A percentile compares a stretch with the other conserved stretches of the same genome.
These are phyloP conservation scores for Lactarius quietus DNA, from an alignment of 768 basidiomycete genomes.

Conservation along the genomic window DNA sequence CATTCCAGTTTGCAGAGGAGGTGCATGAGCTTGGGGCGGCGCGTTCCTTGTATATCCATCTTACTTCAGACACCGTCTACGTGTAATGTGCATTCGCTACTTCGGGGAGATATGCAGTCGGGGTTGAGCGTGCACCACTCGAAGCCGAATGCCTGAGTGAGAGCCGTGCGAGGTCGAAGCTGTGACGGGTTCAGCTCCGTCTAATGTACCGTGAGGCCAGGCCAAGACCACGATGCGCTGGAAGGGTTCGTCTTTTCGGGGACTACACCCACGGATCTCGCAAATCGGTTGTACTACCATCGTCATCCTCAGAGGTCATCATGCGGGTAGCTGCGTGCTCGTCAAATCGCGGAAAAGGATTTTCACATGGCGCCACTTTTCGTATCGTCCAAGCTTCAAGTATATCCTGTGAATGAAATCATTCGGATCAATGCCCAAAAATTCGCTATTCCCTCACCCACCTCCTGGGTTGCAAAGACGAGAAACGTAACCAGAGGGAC, in stretches of 20 bases:
- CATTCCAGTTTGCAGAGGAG: slow-evolving; percentile 51
- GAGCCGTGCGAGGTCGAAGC: background rate
- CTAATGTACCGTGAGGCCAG: background rate
- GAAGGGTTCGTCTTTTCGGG: background rate
- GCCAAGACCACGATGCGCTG: background rate
- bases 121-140: background rate
- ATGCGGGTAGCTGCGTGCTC: background rate
- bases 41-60: slow-evolving; percentile 18
- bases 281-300: background rate
- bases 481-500: slow-evolving; percentile 49
- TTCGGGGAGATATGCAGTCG: background rate
- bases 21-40: slow-evolving; percentile 47
- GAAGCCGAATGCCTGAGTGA: background rate
- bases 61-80: slow-evolving; percentile 13
- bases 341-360: background rate
- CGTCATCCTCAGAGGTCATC: background rate
- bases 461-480: slow-evolving; percentile 50
- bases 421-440: background rate
- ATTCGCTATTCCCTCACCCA: slow-evolving; percentile 26
- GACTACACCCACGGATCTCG: background rate
- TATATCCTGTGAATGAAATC: slow-evolving; percentile 35
- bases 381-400: slow-evolving; percentile 31
- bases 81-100: background rate
- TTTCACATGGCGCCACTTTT: background rate
- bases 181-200: background rate